Base-by-base conservation (phyloP, 2,329 filamentous ascomycete genomes). In the Zymoseptoria passerinii region DNA sequence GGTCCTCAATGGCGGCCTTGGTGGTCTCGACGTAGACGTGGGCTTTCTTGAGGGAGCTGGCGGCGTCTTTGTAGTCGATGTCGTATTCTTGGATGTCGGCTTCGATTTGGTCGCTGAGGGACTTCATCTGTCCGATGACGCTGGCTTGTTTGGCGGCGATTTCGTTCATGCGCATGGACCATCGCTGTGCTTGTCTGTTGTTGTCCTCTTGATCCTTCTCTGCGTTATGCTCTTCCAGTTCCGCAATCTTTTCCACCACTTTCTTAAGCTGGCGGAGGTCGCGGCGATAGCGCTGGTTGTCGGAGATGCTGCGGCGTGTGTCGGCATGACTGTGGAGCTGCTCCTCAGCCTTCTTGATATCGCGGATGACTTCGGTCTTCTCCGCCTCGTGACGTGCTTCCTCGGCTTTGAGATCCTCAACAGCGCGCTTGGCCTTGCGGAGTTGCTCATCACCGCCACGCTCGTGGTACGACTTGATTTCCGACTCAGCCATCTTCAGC, bases 11-110 rank as follows among this genome's bases (percentile, higher is more conserved):
- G 2, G 91, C 92, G 3, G 92, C 92, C 73, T 92, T 95, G 53
- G 90, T 96, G 0, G 92, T 95, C 76, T 86, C 90, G 0, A 96
- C 89, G 66, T 88, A 88, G 76, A 97, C 90, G 72, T 95, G 89
- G 6, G 88, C 83, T 75, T 95, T 87, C 66, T 90, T 90, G 75
- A 92, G 97, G 66, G 89, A 87, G 48, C 79, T 73, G 50, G 86
- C 86, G 10, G 92, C 90, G 70, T 92, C 83, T 70, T 90, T 86
- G 78, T 96, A 96, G 65, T 96, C 88, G 8, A 86, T 84, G 53
- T 95, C 82, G 83, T 87, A 99, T 66, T 96, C 90, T 9, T 82
- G 77, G 27, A 90, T 74, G n/a, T 92, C 78, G 57, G 87, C 81
- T 54, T 77, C 78, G 7, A 96, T 79, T 68, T 95, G 87, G 58